These are phyloP conservation scores for Clarireedia hainanense DNA, from an alignment of 2,329 filamentous ascomycete species.

Conservation along the genomic window DNA sequence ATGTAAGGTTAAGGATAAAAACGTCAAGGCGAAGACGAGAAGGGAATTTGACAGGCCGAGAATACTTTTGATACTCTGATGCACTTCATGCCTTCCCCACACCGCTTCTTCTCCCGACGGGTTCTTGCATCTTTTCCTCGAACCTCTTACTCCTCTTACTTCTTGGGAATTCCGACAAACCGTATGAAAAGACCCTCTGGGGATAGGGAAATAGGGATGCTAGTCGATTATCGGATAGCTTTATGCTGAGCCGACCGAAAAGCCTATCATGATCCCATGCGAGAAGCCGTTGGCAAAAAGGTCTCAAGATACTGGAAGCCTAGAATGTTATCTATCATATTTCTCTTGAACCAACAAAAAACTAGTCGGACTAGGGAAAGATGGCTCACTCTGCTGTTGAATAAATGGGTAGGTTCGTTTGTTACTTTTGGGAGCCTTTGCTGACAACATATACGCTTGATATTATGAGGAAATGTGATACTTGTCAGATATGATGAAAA, in stretches of 20 bases:
- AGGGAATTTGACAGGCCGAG: background rate
- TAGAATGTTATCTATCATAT: constrained; percentile 3
- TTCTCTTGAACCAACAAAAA: background rate
- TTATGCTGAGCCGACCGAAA: background rate
- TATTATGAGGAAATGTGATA: background rate
- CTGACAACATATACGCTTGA: background rate
- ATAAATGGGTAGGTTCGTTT: too few species aligned
- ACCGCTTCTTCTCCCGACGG: background rate
- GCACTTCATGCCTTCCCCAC: background rate
- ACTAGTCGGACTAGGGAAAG: background rate
- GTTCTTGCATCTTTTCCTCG: background rate
- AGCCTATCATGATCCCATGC: background rate
- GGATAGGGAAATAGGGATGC: background rate
- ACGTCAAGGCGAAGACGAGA: too few species aligned
- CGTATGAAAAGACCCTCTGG: background rate
- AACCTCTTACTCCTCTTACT: background rate
- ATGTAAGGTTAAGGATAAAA: too few species aligned
- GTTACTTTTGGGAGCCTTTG: background rate
- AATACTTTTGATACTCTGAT: background rate
- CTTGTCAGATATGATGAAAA: constrained; percentile 1
- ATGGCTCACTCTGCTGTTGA: too few species aligned
- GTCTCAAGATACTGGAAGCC: background rate
- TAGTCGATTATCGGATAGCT: constrained; percentile 4
- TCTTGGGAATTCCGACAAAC: background rate
- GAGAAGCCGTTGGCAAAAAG: background rate